Evolutionary conservation across 2,329 filamentous ascomycete genomes (phyloP).

Genomic region (Grosmannia clavigera): DNA sequence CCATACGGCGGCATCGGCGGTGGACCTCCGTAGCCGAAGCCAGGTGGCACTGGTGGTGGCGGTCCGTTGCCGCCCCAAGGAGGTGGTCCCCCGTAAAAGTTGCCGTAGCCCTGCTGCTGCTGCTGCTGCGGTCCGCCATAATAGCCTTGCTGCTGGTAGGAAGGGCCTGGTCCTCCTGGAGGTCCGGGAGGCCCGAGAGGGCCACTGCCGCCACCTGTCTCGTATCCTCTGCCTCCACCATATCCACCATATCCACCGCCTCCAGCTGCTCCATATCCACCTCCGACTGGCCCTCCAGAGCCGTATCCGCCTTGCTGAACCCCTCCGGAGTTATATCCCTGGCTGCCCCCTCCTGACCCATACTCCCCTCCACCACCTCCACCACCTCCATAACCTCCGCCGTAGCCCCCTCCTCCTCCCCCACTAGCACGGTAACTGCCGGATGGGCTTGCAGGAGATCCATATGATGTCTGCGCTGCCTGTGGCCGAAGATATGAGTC

Average conservation of each 20-base stretch:
- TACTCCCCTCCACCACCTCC: not conserved
- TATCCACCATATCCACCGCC: not conserved
- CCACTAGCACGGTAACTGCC: not conserved
- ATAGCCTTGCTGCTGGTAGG: not conserved
- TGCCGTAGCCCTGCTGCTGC: slow-evolving; percentile 2
- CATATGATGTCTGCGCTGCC: not conserved
- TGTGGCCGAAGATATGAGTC: slow-evolving; percentile 7
- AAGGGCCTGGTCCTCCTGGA: too few species aligned
- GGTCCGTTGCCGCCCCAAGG: not conserved
- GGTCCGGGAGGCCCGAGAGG: too few species aligned
- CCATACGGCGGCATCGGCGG: not conserved
- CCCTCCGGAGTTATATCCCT: not conserved
- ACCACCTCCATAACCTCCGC: not conserved
- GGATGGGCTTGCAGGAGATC: not conserved
- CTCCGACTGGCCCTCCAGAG: not conserved
- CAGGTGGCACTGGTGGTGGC: not conserved
- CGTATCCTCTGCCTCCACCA: slow-evolving; percentile 3
- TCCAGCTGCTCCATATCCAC: not conserved
- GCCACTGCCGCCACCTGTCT: not conserved
- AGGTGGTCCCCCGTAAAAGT: not conserved
- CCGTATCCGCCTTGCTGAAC: not conserved
- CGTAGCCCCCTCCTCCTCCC: not conserved
- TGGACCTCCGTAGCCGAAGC: not conserved
- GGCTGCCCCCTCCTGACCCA: not conserved
- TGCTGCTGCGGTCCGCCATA: not conserved